phyloP scores from a whole-genome alignment of 2,329 filamentous ascomycete species.

The Fusarium paranaense region DNA sequence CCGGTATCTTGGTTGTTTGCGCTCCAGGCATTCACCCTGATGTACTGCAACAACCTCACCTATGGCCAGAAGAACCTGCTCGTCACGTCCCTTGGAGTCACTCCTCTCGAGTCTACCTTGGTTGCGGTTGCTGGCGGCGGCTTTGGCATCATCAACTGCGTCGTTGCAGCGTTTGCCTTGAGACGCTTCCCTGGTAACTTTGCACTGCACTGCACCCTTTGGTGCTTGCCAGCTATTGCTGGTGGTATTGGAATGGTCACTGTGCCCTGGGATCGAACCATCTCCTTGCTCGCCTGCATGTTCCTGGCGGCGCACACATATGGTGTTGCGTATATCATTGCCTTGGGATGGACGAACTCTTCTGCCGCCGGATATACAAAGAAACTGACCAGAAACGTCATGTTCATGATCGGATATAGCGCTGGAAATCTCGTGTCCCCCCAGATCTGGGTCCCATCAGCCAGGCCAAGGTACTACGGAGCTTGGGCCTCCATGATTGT shows the following conservation, averaged over 20 bases:
- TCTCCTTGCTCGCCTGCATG: slow-evolving; percentile 38
- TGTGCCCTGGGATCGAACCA: slow-evolving; percentile 37
- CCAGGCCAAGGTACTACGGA: slow-evolving; percentile 43
- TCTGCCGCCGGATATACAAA: slow-evolving; percentile 55
- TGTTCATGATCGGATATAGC: slow-evolving; percentile 53
- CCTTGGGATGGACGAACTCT: slow-evolving; percentile 52
- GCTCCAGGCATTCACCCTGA: slow-evolving; percentile 47
- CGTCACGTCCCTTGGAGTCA: slow-evolving; percentile 50
- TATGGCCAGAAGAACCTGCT: slow-evolving; percentile 55
- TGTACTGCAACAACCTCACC: slow-evolving; percentile 53
- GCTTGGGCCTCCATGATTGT: slow-evolving; percentile 41
- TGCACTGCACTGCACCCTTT: slow-evolving; percentile 45
- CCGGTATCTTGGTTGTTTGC: slow-evolving; percentile 48
- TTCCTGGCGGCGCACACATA: slow-evolving; percentile 50
- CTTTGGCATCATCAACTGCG: slow-evolving; percentile 48
- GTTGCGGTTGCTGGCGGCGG: slow-evolving; percentile 52
- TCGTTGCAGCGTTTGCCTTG: slow-evolving; percentile 48
- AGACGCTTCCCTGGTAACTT: slow-evolving; percentile 45
- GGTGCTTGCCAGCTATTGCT: slow-evolving; percentile 42
- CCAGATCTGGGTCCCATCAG: slow-evolving; percentile 50
- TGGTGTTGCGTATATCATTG: slow-evolving; percentile 44
- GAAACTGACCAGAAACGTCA: slow-evolving; percentile 55
- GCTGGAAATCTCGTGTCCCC: slow-evolving; percentile 51
- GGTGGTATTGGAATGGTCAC: slow-evolving; percentile 45
- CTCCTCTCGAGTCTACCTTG: slow-evolving; percentile 53